Base-by-base conservation (phyloP, 371 early-diverging fungal species). In the Rhizomucor pusillus region DNA sequence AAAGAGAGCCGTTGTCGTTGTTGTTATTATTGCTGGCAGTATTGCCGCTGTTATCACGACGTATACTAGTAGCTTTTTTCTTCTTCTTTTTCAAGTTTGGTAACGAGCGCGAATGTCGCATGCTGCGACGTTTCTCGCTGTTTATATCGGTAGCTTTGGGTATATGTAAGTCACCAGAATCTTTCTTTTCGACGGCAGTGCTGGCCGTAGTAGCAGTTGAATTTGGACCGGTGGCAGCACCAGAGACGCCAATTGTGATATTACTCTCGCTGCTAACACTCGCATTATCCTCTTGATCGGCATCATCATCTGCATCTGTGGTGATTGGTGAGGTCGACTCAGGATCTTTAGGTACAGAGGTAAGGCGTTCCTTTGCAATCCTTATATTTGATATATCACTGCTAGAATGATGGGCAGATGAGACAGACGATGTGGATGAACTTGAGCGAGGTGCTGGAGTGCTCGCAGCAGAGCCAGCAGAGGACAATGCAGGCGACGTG, bases 1-100 rank as follows among this genome's bases (percentile, higher is more conserved):
- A 41, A 20, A 23, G 45, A 43, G 41, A 2, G 23, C 36, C 13
- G 18, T 44, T 59, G 18, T 43, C 47, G 37, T 34, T 45, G n/a
- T 35, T 35, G 22, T 25, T 36, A 36, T 45, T 45, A 5, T 35
- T 23, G 14, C 54, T 20, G 7, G 34, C 16, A 35, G 16, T 45
- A 14, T 23, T 54, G 34, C 34, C 18, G 41, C 41, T n/a, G 46
- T 39, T 20, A 7, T 29, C 29, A 29, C 7, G 29, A 7, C 29
- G 29, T 5, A 29, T 29, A 29, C 29, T 7, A 7, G 29, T 7
- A 29, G 29, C 29, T 5, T 54, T 29, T 36, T 43, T 43, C 34
- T 44, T 52, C 34, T 25, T 46, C 43, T 18, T 41, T 50, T 35
- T 9, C 50, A 37, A 14, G 43, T 35, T 37, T 20, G 16, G 29